phyloP scores from a whole-genome alignment of 257 asterid genomes.

The Lycium ferocissimum region DNA sequence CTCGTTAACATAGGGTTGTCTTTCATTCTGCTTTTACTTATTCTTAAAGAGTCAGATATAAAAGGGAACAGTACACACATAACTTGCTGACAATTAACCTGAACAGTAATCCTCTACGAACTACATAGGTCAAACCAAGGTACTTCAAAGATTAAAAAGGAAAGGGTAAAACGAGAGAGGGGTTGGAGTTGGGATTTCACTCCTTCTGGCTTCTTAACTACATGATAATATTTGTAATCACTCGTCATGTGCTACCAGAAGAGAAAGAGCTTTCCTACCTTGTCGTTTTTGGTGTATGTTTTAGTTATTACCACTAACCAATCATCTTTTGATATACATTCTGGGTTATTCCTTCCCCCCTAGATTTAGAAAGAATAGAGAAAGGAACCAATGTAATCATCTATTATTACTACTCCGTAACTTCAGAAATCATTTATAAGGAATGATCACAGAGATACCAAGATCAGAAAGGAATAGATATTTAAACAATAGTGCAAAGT shows the following conservation, averaged over 20 bases:
- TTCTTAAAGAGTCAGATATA: not conserved
- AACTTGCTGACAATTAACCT: not conserved
- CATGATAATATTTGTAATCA: not conserved
- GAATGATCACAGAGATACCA: not conserved
- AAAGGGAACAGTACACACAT: not conserved
- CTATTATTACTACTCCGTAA: not conserved
- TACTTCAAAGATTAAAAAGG: not conserved
- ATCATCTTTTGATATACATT: not conserved
- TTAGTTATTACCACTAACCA: not conserved
- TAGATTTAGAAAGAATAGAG: not conserved
- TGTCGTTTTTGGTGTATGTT: not conserved
- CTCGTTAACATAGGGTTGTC: not conserved
- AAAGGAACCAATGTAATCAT: not conserved
- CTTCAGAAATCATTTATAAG: not conserved
- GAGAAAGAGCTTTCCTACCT: not conserved
- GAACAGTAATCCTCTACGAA: not conserved
- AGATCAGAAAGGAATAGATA: not conserved
- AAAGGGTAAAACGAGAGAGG: not conserved
- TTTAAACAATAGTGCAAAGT: not conserved
- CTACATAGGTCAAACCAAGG: not conserved
- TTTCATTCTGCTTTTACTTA: not conserved
- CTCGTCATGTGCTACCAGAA: not conserved
- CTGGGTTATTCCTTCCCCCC: not conserved
- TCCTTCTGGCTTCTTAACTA: not conserved
- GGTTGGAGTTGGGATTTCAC: not conserved